phyloP scores from a whole-genome alignment of 371 early-diverging fungal species.

The Mortierella sp. region DNA sequence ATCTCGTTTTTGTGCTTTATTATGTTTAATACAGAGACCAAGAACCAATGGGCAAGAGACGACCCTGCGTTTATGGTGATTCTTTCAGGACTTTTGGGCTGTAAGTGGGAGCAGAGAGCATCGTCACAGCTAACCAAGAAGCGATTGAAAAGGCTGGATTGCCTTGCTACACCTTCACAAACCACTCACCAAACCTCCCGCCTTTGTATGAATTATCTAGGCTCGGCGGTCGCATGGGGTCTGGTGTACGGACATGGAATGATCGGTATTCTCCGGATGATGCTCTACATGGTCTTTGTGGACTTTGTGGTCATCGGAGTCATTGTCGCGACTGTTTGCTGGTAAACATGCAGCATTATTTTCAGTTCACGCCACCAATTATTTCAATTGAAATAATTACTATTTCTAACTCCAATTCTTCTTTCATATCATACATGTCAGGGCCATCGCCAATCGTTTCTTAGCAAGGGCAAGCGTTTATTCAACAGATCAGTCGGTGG shows the following conservation, averaged over 20 bases:
- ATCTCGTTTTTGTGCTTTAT: not conserved
- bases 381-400: not conserved
- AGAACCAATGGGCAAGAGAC: constrained; percentile 96
- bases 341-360: constrained; percentile 62
- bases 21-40: constrained; percentile 76
- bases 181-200: too few relatives aligned
- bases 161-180: too few relatives aligned
- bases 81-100: constrained; percentile 67
- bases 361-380: not conserved
- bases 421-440: constrained; percentile 1
- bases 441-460: constrained; percentile 86
- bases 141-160: too few relatives aligned
- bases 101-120: constrained; percentile 58
- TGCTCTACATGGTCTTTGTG: constrained; percentile 80
- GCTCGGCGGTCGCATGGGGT: constrained; percentile 82
- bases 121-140: too few relatives aligned
- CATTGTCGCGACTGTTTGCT: constrained; percentile 74
- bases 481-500: constrained; percentile 87
- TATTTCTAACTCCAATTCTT: not conserved
- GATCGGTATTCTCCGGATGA: constrained; percentile 72
- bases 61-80: constrained; percentile 93
- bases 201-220: constrained; percentile 51
- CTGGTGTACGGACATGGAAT: constrained; percentile 72
- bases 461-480: constrained; percentile 83
- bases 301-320: constrained; percentile 82